Evolutionary conservation across 352 stramenopile species (phyloP), one percentile per base, ranked within the genome.

Genomic region (Salisapilia sapeloensis): DNA sequence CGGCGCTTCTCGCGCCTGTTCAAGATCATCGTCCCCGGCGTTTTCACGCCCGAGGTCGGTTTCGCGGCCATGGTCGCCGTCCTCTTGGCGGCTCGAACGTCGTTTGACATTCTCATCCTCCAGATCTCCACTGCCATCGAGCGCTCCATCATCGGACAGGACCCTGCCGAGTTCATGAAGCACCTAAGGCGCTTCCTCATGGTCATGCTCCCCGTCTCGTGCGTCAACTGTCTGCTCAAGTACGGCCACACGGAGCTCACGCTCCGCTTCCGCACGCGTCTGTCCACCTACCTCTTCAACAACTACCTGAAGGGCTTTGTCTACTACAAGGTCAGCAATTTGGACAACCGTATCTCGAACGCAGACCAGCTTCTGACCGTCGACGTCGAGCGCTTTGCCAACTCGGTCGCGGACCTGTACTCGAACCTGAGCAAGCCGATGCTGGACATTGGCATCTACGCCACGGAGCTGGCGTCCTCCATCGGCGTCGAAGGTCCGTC

Each of bases 281-380:
- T 94, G 8, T 92, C 78, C 3, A 54, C 44, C 34, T 56, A 90
- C 37, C 41, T 94, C 17, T 87, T 92, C 56, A 52, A 42, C 19
- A 66, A 86, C 24, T 94, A 93, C 47, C 52, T 93, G 37, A 70
- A 81, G 40, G 70, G 70, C 2, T 92, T 92, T 35, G 76, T 79
- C 30, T 93, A 85, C 55, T 94, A 93, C 61, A 86, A 87, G 33
- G 72, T 93, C 27, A 82, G 79, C 4, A 93, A 94, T 44, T 42
- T 93, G 24, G 79, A 92, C 50, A 80, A 74, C 36, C 74, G 78
- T 29, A 80, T 94, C 31, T 61, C 67, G 7, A 90, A 94, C 44
- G 69, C 77, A 4, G 80, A 94, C 42, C 78, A 94, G 41, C 41
- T 85, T 11, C 56, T 92, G 6, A 87, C 77, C 6, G 67, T 83